Evolutionary conservation across 768 basidiomycete genomes (phyloP).

Genomic region (Tricholoma sp.): DNA sequence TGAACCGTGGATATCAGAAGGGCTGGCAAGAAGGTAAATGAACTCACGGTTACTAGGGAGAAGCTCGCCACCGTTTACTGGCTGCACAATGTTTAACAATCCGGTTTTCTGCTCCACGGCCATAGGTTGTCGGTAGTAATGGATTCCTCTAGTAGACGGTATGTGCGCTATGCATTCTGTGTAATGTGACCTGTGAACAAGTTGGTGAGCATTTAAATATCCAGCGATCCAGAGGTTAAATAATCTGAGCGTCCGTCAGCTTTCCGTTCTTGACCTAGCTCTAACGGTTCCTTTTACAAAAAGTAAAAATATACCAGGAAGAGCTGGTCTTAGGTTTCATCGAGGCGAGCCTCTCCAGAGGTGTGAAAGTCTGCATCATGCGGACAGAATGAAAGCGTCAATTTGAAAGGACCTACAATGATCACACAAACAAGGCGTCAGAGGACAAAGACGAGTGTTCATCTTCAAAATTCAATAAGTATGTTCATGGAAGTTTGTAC

Average conservation of each 20-base stretch:
- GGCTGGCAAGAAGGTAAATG: background rate
- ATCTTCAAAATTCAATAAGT: background rate
- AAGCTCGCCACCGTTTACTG: background rate
- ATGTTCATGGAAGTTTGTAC: too few species aligned
- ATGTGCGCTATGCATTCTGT: too few species aligned
- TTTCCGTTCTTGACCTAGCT: slow-evolving; percentile 54
- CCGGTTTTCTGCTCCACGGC: background rate
- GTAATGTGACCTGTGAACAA: background rate
- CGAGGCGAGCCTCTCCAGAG: slow-evolving; percentile 30
- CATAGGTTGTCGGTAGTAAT: too few species aligned
- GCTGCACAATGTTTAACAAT: background rate
- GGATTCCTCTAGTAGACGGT: background rate
- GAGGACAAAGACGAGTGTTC: background rate
- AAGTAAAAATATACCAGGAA: slow-evolving; percentile 37
- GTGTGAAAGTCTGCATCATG: slow-evolving; percentile 36
- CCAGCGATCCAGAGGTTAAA: background rate
- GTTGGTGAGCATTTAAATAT: background rate
- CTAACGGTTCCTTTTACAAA: slow-evolving; percentile 37
- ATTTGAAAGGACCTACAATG: background rate
- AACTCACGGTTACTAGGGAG: background rate
- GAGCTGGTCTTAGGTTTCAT: slow-evolving; percentile 33
- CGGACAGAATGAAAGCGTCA: slow-evolving; percentile 11
- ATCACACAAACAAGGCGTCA: background rate
- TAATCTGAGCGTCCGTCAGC: slow-evolving; percentile 36
- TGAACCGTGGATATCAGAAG: background rate